Evolutionary conservation across 129 eudicot species (phyloP), one percentile per base, ranked within the genome.

Genomic region (Centella asiatica): DNA sequence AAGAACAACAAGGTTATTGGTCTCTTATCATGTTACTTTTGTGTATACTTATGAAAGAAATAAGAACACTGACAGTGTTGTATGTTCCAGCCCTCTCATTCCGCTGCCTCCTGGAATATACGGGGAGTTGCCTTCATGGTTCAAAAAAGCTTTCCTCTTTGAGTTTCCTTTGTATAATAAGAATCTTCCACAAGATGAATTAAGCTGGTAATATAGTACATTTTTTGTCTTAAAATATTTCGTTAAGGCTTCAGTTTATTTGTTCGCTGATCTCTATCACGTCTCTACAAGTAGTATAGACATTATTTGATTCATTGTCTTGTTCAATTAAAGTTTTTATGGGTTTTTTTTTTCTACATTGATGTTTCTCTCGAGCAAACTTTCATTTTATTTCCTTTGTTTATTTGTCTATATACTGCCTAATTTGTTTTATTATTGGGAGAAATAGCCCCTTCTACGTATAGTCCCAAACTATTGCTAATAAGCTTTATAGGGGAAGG

Each of bases 91-190:
- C 77, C 99, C 99, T 69, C 82, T 93, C 53, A 72, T 93, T 51
- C 85, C 81, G 44, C 79, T 93, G 68, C 99, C 99, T 9, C 80
- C 88, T 3, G 83, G 44, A 27, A 66, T 85, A 37, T 93, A 93
- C 44, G 86, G 83, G 46, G 72, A 56, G 7, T 15, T 87, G 65
- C 99, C 99, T 2, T 68, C 70, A 27, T 93, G 96, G 99, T 72
- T 84, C 70, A 85, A 85, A 55, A 69, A 77, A 50, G 81, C 67
- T 31, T 87, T 93, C 69, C 82, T 93, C 25, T 87, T 93, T 28
- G 99, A 93, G 86, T 64, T 93, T 65, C 99, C 99, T 39, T 33
- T 93, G 22, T 93, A 93, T 75, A 93, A 75, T 49, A 73, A 68
- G 27, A 87, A 75, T 76, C 92, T 93, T 74, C 89, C 95, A 55